Base-by-base conservation (phyloP, 495 filamentous ascomycete genomes). In the Penicillium roqueforti region DNA sequence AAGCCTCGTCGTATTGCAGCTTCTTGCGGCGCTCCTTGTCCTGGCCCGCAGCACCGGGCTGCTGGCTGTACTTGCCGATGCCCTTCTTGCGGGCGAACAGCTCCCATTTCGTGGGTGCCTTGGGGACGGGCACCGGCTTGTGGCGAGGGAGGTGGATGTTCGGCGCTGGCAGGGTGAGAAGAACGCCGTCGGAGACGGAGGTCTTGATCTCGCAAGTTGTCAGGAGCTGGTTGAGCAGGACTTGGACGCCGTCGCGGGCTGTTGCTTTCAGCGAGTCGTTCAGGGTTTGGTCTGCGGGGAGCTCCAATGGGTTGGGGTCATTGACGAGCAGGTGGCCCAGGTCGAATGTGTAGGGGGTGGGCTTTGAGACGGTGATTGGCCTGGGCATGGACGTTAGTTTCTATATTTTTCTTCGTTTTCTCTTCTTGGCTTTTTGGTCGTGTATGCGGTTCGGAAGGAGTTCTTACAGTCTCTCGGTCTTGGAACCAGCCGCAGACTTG, bases 81-180 rank as follows among this genome's bases (percentile, higher is more conserved):
- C 93, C 95, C 74, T 96, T 93, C 80, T 92, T 95, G 74, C 83
- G 85, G 18, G 93, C 93, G 74, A 98, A 98, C 44, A 85, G 81
- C 68, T 93, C 84, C 93, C 93, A 98, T 67, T 89, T 95, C 43
- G 93, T 97, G 50, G 84, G 85, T 22, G 83, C 72, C 74, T 91
- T 95, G 45, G 83, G 79, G 25, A 78, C 75, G 1, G 93, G 93
- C 0, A 97, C 72, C 4, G 89, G 87, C 76, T 98, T 98, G 71
- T 95, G 90, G 46, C 93, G 87, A 5, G 93, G 93, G 0, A 96
- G 74, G 0, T 76, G 64, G 1, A 84, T 92, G 4, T 79, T 72
- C 0, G 85, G 74, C 0, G 80, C 65, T 0, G 93, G 93, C 0
- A 97, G 85, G 16, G 78, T 76, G 14, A 96, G 80, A 2, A 89